A percentile compares a stretch with the other conserved stretches of the same genome.
These are phyloP conservation scores for Eimeria falciformis DNA, from an alignment of 169 alveolate species.

Conservation along the genomic window DNA sequence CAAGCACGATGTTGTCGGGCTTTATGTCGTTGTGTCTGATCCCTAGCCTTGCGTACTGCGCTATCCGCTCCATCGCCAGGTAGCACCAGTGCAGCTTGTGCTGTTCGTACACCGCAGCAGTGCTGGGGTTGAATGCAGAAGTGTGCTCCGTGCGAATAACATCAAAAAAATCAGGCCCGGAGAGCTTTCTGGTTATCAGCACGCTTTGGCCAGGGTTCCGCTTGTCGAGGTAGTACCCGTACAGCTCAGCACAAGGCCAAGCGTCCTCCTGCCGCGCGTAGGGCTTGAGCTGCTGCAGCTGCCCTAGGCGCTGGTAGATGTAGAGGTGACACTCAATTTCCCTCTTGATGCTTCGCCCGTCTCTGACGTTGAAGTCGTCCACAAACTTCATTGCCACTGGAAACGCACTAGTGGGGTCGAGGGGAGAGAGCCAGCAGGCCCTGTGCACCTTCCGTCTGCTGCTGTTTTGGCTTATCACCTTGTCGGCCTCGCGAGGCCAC, in stretches of 20 bases:
- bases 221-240: conserved; percentile 89
- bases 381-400: conserved; percentile 90
- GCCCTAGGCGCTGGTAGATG: conserved; percentile 85
- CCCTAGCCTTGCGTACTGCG: conserved; percentile 87
- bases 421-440: conserved; percentile 87
- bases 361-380: conserved; percentile 88
- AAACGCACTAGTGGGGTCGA: conserved; percentile 81
- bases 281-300: conserved; percentile 74
- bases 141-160: conserved; percentile 87
- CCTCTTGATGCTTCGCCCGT: conserved; percentile 90
- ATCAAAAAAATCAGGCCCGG: conserved; percentile 91
- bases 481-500: conserved; percentile 83
- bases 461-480: conserved; percentile 88
- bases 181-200: conserved; percentile 86
- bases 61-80: conserved; percentile 87
- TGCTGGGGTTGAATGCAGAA: conserved; percentile 81
- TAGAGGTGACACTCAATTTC: conserved; percentile 91
- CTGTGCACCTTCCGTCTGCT: conserved; percentile 88
- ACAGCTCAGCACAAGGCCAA: conserved; percentile 90
- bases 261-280: conserved; percentile 85
- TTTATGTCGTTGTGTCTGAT: conserved; percentile 90
- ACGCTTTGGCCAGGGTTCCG: conserved; percentile 88
- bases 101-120: conserved; percentile 88
- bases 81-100: conserved; percentile 91
- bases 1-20: conserved; percentile 91